These are phyloP conservation scores for Boletus eberwhitei DNA, from an alignment of 768 basidiomycete species.

Conservation along the genomic window DNA sequence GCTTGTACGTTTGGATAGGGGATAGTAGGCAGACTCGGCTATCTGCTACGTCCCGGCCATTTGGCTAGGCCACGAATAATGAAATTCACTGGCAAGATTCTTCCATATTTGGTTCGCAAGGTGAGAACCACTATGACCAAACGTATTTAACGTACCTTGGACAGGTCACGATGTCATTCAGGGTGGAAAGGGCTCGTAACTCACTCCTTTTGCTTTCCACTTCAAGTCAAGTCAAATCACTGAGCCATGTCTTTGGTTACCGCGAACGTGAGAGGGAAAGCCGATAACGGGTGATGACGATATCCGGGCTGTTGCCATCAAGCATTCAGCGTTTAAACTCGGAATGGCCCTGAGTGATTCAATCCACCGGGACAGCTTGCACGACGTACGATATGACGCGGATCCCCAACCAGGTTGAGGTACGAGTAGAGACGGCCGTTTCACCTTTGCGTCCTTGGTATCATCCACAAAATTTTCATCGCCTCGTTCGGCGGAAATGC, in stretches of 20 bases:
- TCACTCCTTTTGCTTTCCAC: neutral
- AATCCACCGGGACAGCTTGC: neutral
- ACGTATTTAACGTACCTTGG: no score
- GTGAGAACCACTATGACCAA: neutral
- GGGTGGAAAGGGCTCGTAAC: neutral
- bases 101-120: neutral
- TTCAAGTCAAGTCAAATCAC: neutral
- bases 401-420: neutral
- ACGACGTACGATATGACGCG: neutral
- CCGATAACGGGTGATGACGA: no score
- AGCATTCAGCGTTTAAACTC: neutral
- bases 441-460: neutral
- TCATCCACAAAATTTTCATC: neutral
- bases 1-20: neutral
- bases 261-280: neutral
- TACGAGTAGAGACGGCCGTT: neutral
- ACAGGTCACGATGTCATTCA: neutral
- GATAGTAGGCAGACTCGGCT: neutral
- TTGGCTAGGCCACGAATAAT: neutral
- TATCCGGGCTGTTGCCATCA: no score
- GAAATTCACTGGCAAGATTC: neutral
- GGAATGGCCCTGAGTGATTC: neutral
- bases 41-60: neutral
- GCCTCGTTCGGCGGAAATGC: slow-evolving; percentile 5
- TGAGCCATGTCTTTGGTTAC: neutral